Conservation (phyloP, 257 asterid species). For the Gynochthodes officinalis region DNA sequence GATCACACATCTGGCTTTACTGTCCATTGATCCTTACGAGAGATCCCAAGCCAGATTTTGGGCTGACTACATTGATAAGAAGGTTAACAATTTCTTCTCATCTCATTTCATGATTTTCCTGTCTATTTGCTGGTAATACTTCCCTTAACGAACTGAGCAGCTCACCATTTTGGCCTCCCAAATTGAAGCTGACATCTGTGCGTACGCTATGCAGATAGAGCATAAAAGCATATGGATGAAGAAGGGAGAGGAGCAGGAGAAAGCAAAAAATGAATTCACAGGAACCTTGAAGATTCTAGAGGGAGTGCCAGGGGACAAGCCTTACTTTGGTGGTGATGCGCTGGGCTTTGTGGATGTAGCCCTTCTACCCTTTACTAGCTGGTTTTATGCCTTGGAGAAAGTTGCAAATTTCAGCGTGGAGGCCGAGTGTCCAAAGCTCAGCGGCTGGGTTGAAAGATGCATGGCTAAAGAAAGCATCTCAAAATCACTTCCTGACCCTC, state of each 20-base stretch:
- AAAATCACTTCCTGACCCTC: conserved; percentile 18
- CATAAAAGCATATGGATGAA: neutral
- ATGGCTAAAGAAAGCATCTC: conserved; percentile 12
- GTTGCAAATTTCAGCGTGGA: conserved; percentile 14
- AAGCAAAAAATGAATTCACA: neutral
- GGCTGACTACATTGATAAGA: conserved; percentile 15
- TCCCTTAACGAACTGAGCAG: too few species aligned
- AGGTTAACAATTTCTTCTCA: neutral
- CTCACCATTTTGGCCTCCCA: too few species aligned
- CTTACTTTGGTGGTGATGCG: neutral
- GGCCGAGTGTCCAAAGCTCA: conserved; percentile 8
- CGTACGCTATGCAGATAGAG: neutral
- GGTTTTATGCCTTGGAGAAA: neutral
- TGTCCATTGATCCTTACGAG: conserved; percentile 8
- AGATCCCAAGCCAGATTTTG: conserved; percentile 20
- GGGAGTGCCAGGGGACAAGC: neutral
- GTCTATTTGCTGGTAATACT: too few species aligned
- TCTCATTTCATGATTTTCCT: too few species aligned
- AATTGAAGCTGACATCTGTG: neutral
- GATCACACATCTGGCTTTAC: conserved; percentile 1
- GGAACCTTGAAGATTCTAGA: neutral
- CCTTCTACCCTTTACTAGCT: neutral
- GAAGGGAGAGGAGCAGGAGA: neutral
- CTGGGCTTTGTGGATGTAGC: neutral
- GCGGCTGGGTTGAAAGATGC: conserved; percentile 15